Evolutionary conservation across 75 land plant species (phyloP), one percentile per base, ranked within the genome.

Genomic region (Azolla pinnata): DNA sequence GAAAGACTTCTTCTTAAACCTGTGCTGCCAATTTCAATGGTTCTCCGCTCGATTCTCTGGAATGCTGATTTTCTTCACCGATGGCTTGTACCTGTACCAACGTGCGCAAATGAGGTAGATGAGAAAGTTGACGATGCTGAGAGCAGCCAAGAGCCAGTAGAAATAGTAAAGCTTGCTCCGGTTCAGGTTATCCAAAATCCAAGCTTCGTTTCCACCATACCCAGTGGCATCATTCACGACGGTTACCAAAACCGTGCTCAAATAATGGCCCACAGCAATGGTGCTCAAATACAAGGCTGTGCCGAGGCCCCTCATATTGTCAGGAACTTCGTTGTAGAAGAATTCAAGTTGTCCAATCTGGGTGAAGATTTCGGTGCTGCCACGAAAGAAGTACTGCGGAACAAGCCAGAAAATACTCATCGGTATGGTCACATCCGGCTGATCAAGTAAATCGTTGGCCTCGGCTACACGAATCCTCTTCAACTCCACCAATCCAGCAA

Each of bases 321-420:
- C 77, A 0, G 79, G 58, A 0, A 86, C 63, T 54, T 90, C 84
- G 5, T 74, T 81, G 79, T 90, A 90, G 79, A 95, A 83, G 73
- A 95, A 95, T 59, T 95, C 97, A 34, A 95, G 75, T 17, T 86
- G 81, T 5, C 97, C 99, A 0, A 90, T 87, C 0, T 82, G 79
- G 0, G 92, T 84, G 48, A 95, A 84, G 73, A 83, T 80, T 54
- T 90, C 99, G 10, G 88, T 79, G 29, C 79, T 34, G 14, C 99
- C 99, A 9, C 82, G 75, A 0, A 95, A 75, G 29, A 90, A 56
- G 59, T 86, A 90, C 61, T 86, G 97, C 0, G 97, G 97, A 0
- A 81, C 59, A 3, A 95, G 65, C 99, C 97, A 95, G 60, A 95
- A 86, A 49, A 89, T 85, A 29, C 81, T 79, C 4, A 91, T 19